Conservation (phyloP, 352 stramenopile genomes). For the Thalassiosira exigua region DNA sequence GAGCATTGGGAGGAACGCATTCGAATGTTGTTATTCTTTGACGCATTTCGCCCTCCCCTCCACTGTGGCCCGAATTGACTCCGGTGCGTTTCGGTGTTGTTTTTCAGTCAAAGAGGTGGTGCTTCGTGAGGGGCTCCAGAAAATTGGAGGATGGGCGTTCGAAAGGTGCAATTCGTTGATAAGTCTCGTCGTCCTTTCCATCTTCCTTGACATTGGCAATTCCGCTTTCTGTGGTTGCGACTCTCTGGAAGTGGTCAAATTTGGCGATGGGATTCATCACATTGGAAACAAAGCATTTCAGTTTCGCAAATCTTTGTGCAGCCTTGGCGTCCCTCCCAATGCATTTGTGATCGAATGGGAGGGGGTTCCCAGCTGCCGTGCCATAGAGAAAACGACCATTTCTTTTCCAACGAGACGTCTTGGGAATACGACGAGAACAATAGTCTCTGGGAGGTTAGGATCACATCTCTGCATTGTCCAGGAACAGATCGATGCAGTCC, state of each 20-base stretch:
- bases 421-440: no score
- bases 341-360: no score
- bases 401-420: no score
- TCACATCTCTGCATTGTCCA: no score
- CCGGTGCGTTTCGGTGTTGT: background rate
- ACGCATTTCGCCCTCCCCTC: background rate
- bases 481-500: no score
- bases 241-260: background rate
- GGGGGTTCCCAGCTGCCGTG: no score
- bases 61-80: background rate
- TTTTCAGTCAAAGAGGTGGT: background rate
- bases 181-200: background rate
- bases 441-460: no score
- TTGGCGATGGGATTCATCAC: background rate
- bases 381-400: no score
- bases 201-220: background rate
- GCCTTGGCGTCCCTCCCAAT: no score
- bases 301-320: no score
- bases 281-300: no score
- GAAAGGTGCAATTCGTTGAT: background rate
- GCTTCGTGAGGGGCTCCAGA: conserved; percentile 1
- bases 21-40: background rate
- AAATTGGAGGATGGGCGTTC: background rate
- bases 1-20: background rate
- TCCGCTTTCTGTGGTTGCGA: background rate